Evolutionary conservation across 306 rosid genomes (phyloP), one percentile per base, ranked within the genome.

Genomic region (Prinsepia uniflora): DNA sequence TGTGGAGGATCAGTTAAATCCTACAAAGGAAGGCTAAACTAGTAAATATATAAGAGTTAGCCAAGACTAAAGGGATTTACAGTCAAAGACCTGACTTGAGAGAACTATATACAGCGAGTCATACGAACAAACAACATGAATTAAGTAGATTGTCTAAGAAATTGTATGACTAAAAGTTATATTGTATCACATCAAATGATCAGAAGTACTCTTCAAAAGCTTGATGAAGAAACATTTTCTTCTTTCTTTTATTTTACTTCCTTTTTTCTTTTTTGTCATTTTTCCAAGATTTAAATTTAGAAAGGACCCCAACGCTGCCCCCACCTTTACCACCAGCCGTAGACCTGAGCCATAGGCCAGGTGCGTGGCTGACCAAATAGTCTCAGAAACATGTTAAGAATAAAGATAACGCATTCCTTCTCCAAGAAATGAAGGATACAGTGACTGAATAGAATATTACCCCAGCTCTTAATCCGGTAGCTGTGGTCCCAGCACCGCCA

Each of bases 401-500:
- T 30, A 30, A 24, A 24, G 7, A 70, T 54, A 40, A 42, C 19
- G 20, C 34, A 68, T 41, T 52, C n/a, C 12, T 42, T 70, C 17
- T 22, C 56, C 30, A 54, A 57, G 65, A 70, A 44, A 72, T 40
- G 24, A 39, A 40, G 61, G 48, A 65, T 18, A 41, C 41, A 44
- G n/a, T 45, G 63, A 46, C 56, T 49, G 43, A 36, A 30, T 46
- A 73, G 73, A 74, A 81, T 74, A 63, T 75, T 94, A 94, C 99
- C 97, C 95, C 97, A 3, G 99, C 95, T 83, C 71, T 91, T 63
- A 94, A 81, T 79, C 96, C 99, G 34, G 99, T 87, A 66, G 97
- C 96, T 0, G 99, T 91, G 63, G 99, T 94, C 72, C 99, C 99
- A 24, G 99, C 97, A 71, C 99, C 99, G 39, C 99, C 99, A 47